phyloP scores from a whole-genome alignment of 2,329 filamentous ascomycete genomes.

The Chrysosporium keratinophilum region DNA sequence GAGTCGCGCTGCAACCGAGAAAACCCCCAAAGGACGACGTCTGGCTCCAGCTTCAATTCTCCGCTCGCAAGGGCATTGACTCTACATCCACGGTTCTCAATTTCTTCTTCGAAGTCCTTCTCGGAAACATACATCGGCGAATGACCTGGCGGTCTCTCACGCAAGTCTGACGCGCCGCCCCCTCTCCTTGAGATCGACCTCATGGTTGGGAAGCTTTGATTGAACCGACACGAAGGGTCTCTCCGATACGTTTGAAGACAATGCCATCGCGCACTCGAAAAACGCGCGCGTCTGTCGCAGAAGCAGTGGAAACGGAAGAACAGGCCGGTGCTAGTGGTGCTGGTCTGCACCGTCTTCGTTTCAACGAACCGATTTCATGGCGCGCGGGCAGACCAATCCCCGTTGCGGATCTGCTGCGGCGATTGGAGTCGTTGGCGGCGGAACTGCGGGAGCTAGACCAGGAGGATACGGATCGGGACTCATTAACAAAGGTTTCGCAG shows the following conservation, averaged over 20 bases:
- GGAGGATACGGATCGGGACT: constrained; percentile 71
- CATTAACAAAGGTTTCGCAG: constrained; percentile 71
- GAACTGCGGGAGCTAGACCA: constrained; percentile 82
- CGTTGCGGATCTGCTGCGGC: constrained; percentile 67
- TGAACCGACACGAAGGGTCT: background rate
- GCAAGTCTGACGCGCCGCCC: too few relatives aligned
- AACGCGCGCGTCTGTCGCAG: constrained; percentile 24
- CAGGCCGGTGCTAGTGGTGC: constrained; percentile 12
- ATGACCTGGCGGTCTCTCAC: background rate
- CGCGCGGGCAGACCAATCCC: constrained; percentile 81
- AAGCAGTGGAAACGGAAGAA: constrained; percentile 22
- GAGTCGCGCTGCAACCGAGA: background rate
- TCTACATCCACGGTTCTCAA: background rate
- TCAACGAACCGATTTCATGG: constrained; percentile 82
- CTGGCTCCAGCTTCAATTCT: background rate
- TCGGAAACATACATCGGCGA: background rate
- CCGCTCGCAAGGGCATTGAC: background rate
- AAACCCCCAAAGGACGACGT: background rate
- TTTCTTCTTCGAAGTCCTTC: background rate
- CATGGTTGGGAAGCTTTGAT: background rate
- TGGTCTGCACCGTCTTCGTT: constrained; percentile 48
- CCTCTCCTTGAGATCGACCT: background rate
- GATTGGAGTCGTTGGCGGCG: constrained; percentile 67
- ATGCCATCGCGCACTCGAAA: constrained; percentile 38
- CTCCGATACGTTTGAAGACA: constrained; percentile 13